Conservation (phyloP, 768 basidiomycete genomes). For the Phaffia tasmanica region DNA sequence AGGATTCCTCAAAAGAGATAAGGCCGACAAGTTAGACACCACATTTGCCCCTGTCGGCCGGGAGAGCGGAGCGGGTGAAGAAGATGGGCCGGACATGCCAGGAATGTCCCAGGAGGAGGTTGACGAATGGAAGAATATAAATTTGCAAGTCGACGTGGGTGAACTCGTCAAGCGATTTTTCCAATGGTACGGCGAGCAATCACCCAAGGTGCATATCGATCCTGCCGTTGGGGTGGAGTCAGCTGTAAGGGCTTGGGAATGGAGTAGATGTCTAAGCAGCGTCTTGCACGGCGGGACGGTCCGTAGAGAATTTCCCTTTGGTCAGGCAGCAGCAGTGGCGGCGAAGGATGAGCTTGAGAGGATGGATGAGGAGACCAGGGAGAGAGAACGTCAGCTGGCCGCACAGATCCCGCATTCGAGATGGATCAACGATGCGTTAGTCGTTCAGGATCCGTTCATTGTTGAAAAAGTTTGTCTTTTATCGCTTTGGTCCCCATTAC, state of each 20-base stretch:
- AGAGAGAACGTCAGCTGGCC: too few species aligned
- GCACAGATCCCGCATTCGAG: not conserved
- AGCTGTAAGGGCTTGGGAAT: not conserved
- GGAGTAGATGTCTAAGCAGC: slow-evolving; percentile 3
- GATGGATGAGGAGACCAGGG: too few species aligned
- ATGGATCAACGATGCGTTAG: not conserved
- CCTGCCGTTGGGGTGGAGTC: not conserved
- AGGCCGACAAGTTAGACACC: slow-evolving; percentile 3
- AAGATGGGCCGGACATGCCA: not conserved
- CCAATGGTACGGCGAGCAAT: slow-evolving; percentile 4
- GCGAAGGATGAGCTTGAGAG: too few species aligned
- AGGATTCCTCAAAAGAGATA: not conserved
- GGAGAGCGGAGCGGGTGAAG: slow-evolving; percentile 1
- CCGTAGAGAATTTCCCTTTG: not conserved
- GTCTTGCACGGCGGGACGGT: slow-evolving; percentile 2
- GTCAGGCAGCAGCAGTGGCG: too few species aligned
- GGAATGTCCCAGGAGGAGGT: slow-evolving; percentile 6
- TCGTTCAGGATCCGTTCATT: slow-evolving; percentile 19
- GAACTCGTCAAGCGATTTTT: slow-evolving; percentile 14
- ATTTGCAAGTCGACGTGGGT: slow-evolving; percentile 6
- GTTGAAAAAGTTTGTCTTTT: slow-evolving; percentile 2
- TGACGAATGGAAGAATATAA: not conserved
- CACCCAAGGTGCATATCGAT: not conserved
- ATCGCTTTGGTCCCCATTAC: not conserved
- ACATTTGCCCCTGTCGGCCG: slow-evolving; percentile 20